These are phyloP conservation scores for Tolypocladium album DNA, from an alignment of 2,329 filamentous ascomycete genomes.

Conservation along the genomic window DNA sequence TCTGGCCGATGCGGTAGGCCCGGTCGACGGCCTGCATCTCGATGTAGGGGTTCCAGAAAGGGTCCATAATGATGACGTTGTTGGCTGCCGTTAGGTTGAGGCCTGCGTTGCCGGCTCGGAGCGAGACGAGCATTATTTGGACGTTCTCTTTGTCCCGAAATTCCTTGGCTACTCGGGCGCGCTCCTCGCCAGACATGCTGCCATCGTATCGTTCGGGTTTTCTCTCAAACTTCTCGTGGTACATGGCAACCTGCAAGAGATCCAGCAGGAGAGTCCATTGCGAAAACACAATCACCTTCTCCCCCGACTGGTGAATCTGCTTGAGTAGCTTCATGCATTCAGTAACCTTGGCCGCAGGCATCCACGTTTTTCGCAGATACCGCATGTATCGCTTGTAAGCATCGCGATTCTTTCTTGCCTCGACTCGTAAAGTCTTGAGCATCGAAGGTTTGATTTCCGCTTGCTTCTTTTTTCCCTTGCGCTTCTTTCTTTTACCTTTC, in stretches of 20 bases:
- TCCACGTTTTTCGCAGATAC: constrained; percentile 57
- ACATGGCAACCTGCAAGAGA: constrained; percentile 61
- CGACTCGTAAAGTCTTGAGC: constrained; percentile 55
- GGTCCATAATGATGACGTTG: constrained; percentile 82
- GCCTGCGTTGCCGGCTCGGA: constrained; percentile 73
- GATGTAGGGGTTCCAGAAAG: constrained; percentile 90
- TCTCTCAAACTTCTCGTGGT: constrained; percentile 49
- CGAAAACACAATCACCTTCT: constrained; percentile 66
- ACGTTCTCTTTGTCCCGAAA: constrained; percentile 56
- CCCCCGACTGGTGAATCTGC: constrained; percentile 49
- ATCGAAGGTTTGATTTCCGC: constrained; percentile 38
- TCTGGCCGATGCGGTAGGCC: constrained; percentile 79
- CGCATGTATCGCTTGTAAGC: constrained; percentile 60
- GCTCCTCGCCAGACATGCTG: constrained; percentile 57
- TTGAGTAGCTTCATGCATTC: constrained; percentile 64
- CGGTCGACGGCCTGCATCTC: constrained; percentile 89
- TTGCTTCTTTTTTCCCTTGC: constrained; percentile 28
- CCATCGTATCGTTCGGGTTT: constrained; percentile 69
- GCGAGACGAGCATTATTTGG: constrained; percentile 70
- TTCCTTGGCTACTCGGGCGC: constrained; percentile 56
- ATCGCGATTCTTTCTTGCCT: constrained; percentile 50
- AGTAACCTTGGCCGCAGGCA: constrained; percentile 73
- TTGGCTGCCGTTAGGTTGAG: constrained; percentile 77
- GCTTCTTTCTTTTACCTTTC: constrained; percentile 20
- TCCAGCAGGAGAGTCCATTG: constrained; percentile 71